Evolutionary conservation across 352 stramenopile genomes (phyloP), one percentile per base, ranked within the genome.

Genomic region (Phytopythium aichiense): DNA sequence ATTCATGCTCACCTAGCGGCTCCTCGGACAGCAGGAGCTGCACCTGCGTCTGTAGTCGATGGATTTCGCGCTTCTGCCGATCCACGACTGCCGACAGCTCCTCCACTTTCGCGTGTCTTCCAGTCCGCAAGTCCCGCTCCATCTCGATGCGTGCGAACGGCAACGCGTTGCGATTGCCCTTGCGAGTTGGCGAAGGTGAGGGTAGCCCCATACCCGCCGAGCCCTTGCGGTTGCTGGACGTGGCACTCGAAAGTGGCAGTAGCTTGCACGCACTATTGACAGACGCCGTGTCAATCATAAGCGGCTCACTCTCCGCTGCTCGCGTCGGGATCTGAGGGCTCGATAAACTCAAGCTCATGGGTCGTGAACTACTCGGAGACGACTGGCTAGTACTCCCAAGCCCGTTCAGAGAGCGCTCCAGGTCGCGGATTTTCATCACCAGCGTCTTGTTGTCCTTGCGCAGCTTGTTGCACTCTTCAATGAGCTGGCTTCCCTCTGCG

Each of bases 391-490:
- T 16, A 22, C 46, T 7, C 9, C 51, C 31, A 16, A 60, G 52
- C 9, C 55, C 55, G 33, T 71, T 56, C 2, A 64, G 30, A 1
- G 42, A 45, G 9, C 60, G 66, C 30, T 93, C 85, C 1, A 93
- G 60, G 40, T 90, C 83, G 20, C 81, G 83, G 54, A 87, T 87
- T 58, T 83, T 79, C 28, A 88, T 71, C 48, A 75, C 58, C n/a
- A 87, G 59, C 1, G 71, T 58, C 38, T 92, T 94, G 64, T 89
- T 90, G 33, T 91, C 76, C 58, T 91, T 92, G 0, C 83, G 76
- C 1, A 92, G 58, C 43, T 81, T 74, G 66, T 91, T 94, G 72
- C 84, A 91, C 51, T 94, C 83, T 28, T 92, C 79, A 50, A 94
- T 89, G 31, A 92, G 69, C 16, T 89, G 73, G 60, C 83, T 91